Evolutionary conservation across 345 rosid species (phyloP).

Genomic region (Syzygium grande): DNA sequence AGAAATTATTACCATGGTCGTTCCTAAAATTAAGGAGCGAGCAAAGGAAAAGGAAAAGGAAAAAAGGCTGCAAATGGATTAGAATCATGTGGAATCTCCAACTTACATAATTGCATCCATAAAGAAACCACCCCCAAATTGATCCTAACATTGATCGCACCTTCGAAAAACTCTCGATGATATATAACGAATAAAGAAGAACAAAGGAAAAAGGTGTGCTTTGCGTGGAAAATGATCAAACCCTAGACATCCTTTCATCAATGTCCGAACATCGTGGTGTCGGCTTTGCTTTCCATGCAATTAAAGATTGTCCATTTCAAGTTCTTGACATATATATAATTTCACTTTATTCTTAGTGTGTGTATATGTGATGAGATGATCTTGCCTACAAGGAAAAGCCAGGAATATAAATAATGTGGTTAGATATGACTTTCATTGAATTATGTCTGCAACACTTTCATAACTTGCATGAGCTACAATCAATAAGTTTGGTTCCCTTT

Average conservation of each 20-base stretch:
- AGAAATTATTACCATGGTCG: no score
- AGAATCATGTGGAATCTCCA: neutral
- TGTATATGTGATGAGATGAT: neutral
- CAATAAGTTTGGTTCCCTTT: neutral
- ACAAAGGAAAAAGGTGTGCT: neutral
- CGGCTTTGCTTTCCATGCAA: neutral
- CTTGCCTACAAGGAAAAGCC: neutral
- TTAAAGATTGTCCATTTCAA: neutral
- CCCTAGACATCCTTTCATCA: neutral
- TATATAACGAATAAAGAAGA: no score
- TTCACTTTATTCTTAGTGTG: neutral
- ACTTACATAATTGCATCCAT: neutral
- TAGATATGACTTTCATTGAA: neutral
- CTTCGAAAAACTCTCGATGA: neutral
- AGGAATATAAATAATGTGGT: neutral
- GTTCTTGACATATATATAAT: neutral
- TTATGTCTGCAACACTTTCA: neutral
- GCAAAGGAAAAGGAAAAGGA: neutral
- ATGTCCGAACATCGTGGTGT: neutral
- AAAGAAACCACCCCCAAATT: neutral
- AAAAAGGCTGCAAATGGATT: neutral
- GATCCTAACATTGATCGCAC: neutral
- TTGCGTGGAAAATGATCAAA: neutral
- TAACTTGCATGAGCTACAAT: neutral
- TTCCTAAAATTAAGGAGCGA: neutral